A percentile compares a stretch with the other conserved stretches of the same genome.
phyloP scores from a whole-genome alignment of 352 stramenopile species.

The Phytophthora pinifolia region DNA sequence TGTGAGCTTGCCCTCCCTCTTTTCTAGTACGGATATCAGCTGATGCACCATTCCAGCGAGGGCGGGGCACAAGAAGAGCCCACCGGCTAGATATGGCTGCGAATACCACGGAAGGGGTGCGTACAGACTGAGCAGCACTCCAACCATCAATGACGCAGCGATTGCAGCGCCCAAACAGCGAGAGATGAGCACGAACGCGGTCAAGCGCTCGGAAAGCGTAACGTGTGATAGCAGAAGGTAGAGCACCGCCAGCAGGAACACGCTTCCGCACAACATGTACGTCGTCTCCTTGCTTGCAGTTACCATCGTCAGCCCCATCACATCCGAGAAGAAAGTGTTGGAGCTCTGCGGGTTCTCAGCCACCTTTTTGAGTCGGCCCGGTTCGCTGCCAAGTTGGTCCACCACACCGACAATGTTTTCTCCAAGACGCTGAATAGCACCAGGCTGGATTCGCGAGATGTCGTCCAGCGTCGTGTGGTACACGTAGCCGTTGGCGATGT shows the following conservation, averaged over 20 bases:
- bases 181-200: conserved; percentile 41
- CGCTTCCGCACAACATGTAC: conserved; percentile 37
- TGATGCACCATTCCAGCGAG: conserved; percentile 62
- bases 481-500: conserved; percentile 81
- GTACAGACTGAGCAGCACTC: conserved; percentile 57
- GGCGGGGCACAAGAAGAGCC: conserved; percentile 43
- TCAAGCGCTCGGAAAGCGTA: conserved; percentile 36
- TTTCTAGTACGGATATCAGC: conserved; percentile 35
- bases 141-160: conserved; percentile 38
- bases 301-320: conserved; percentile 63
- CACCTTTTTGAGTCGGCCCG: conserved; percentile 54
- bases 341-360: conserved; percentile 55
- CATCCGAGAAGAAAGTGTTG: conserved; percentile 76
- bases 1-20: conserved; percentile 21
- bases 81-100: conserved; percentile 46
- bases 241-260: conserved; percentile 41
- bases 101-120: conserved; percentile 74
- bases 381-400: conserved; percentile 41
- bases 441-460: conserved; percentile 67
- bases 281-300: conserved; percentile 50
- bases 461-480: conserved; percentile 78
- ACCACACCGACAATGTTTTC: conserved; percentile 73
- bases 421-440: conserved; percentile 64
- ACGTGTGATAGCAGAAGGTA: conserved; percentile 56
- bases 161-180: conserved; percentile 40